phyloP scores from a whole-genome alignment of 208 protist species.

The Acanthamoeba royreba region DNA sequence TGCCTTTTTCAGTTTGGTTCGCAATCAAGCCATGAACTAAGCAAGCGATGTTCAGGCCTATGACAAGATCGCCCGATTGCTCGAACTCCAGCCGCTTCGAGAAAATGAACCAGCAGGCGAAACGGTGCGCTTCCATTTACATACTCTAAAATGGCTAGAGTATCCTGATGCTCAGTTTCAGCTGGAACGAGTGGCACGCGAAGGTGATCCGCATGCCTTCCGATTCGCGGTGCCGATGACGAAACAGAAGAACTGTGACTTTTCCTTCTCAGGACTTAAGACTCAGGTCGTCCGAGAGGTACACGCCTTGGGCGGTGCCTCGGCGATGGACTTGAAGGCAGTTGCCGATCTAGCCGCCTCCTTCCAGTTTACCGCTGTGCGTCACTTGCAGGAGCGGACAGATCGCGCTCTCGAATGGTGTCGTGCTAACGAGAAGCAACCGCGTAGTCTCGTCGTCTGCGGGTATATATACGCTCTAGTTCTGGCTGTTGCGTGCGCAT shows the following conservation, averaged over 20 bases:
- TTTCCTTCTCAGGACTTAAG: neutral
- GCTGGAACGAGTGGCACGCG: neutral
- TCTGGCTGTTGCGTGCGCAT: neutral
- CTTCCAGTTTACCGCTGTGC: neutral
- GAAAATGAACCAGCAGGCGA: neutral
- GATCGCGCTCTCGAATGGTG: neutral
- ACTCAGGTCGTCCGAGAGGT: neutral
- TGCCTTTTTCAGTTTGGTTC: too few relatives aligned
- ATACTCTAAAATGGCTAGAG: neutral
- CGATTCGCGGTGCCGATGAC: neutral
- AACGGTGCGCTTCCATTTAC: neutral
- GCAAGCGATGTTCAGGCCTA: neutral
- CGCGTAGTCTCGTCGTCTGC: neutral
- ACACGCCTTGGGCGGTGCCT: neutral
- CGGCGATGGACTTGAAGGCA: neutral
- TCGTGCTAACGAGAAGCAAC: neutral
- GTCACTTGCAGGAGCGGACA: neutral
- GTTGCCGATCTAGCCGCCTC: neutral
- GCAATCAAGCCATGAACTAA: too few relatives aligned
- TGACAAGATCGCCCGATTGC: neutral
- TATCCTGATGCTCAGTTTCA: neutral
- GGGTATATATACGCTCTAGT: neutral
- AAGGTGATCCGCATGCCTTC: neutral
- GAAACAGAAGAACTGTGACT: neutral
- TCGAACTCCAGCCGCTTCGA: neutral